Evolutionary conservation across 495 filamentous ascomycete genomes (phyloP).

Genomic region (Aspergillus wentii): DNA sequence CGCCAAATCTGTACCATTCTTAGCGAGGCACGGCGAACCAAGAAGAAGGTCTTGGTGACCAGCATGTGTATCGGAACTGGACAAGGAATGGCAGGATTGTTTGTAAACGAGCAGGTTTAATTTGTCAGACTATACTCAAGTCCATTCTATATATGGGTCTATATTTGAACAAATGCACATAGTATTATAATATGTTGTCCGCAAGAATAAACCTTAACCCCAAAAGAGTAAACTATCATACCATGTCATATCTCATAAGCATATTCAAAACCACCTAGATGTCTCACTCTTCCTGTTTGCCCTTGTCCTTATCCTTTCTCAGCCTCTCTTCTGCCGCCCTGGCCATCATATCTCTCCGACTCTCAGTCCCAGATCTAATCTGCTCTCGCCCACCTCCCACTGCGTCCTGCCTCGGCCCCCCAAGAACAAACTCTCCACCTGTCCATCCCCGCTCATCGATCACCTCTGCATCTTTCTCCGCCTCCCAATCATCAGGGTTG

Average conservation of each 20-base stretch:
- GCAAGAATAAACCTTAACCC: too few relatives aligned
- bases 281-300: conserved; percentile 23
- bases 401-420: conserved; percentile 40
- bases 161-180: too few relatives aligned
- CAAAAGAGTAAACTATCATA: too few relatives aligned
- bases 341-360: conserved; percentile 67
- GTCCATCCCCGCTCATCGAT: conserved; percentile 81
- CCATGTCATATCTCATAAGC: too few relatives aligned
- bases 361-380: conserved; percentile 29
- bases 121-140: conserved; percentile 1
- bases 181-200: too few relatives aligned
- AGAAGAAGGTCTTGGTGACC: conserved; percentile 79
- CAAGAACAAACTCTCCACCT: conserved; percentile 83
- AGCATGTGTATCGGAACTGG: conserved; percentile 87
- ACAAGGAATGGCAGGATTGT: conserved; percentile 80
- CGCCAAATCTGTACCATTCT: conserved; percentile 81
- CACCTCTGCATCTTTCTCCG: conserved; percentile 41
- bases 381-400: conserved; percentile 17
- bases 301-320: conserved; percentile 46
- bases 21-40: conserved; percentile 70
- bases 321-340: conserved; percentile 70
- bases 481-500: conserved; percentile 54
- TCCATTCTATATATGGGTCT: too few relatives aligned
- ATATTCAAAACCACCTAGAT: too few relatives aligned
- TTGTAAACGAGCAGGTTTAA: conserved; percentile 71